These are phyloP conservation scores for Cajanus cajan DNA, from an alignment of 306 rosid genomes.

Conservation along the genomic window DNA sequence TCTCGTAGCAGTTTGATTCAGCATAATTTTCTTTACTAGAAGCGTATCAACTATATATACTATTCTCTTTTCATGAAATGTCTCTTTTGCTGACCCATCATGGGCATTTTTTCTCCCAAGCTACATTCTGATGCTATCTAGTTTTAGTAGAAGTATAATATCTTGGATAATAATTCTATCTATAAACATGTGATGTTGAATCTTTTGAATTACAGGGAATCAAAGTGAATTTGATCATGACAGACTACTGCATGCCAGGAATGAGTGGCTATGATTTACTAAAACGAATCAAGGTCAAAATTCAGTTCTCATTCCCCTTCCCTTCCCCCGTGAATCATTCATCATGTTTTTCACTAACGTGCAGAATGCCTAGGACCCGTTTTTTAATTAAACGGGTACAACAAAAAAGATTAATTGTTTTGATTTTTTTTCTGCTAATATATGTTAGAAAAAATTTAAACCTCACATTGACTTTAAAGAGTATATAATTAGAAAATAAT, in stretches of 20 bases:
- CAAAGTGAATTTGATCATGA: slow-evolving; percentile 96
- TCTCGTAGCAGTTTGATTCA: too few relatives aligned
- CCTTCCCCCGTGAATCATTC: slow-evolving; percentile 1
- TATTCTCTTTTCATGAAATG: too few relatives aligned
- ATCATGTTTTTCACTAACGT: not conserved
- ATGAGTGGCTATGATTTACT: slow-evolving; percentile 99
- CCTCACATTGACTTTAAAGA: too few relatives aligned
- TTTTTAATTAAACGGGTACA: too few relatives aligned
- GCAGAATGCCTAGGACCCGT: not conserved
- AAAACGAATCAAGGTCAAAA: slow-evolving; percentile 78
- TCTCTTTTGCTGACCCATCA: not conserved
- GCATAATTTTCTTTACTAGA: too few relatives aligned
- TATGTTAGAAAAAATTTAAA: too few relatives aligned
- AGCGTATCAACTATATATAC: too few relatives aligned
- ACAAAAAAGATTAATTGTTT: too few relatives aligned
- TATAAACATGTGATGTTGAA: not conserved
- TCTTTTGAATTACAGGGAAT: slow-evolving; percentile 52
- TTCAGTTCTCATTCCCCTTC: not conserved
- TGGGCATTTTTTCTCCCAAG: not conserved
- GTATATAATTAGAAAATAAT: too few relatives aligned
- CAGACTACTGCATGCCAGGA: slow-evolving; percentile 98
- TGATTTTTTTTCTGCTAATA: too few relatives aligned
- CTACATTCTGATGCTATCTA: not conserved
- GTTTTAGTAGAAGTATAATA: not conserved
- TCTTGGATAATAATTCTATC: not conserved